Conservation (phyloP, 2,329 filamentous ascomycete species). For the Thelonectria blattea region DNA sequence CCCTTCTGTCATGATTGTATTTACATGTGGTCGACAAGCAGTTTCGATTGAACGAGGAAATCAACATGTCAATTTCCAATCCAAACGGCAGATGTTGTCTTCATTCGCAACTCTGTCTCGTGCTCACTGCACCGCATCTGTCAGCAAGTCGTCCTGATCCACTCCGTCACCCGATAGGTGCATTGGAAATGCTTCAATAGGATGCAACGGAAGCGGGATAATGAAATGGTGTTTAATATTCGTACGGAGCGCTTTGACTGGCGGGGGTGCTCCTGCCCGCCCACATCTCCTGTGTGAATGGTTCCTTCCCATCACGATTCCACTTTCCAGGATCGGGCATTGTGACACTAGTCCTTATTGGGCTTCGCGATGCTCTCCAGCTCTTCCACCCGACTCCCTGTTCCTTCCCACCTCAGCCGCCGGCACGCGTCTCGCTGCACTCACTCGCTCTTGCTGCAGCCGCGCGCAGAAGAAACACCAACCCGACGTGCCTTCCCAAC, state of each 20-base stretch:
- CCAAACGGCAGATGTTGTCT: not conserved
- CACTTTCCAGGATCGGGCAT: slow-evolving; percentile 24
- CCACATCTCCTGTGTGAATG: slow-evolving; percentile 24
- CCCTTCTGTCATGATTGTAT: not conserved
- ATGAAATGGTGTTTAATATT: slow-evolving; percentile 5
- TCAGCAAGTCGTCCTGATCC: slow-evolving; percentile 10
- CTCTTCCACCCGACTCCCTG: slow-evolving; percentile 31
- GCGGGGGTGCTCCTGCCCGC: slow-evolving; percentile 21
- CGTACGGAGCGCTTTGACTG: slow-evolving; percentile 17
- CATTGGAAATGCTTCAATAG: slow-evolving; percentile 10
- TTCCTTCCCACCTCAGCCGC: slow-evolving; percentile 31
- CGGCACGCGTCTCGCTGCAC: slow-evolving; percentile 41
- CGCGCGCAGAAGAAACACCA: slow-evolving; percentile 27
- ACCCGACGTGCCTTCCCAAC: slow-evolving; percentile 23
- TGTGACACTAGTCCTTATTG: slow-evolving; percentile 38
- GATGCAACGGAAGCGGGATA: slow-evolving; percentile 12
- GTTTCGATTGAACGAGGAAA: not conserved
- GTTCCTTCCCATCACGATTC: slow-evolving; percentile 24
- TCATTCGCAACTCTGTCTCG: slow-evolving; percentile 7
- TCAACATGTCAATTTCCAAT: not conserved
- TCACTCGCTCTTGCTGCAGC: slow-evolving; percentile 25
- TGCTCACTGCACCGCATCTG: not conserved
- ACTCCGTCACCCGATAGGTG: slow-evolving; percentile 11
- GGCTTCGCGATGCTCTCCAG: slow-evolving; percentile 35
- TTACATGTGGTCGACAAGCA: not conserved